Evolutionary conservation across 768 basidiomycete genomes (phyloP), one percentile per base, ranked within the genome.

Genomic region (Atractiella rhizophila): DNA sequence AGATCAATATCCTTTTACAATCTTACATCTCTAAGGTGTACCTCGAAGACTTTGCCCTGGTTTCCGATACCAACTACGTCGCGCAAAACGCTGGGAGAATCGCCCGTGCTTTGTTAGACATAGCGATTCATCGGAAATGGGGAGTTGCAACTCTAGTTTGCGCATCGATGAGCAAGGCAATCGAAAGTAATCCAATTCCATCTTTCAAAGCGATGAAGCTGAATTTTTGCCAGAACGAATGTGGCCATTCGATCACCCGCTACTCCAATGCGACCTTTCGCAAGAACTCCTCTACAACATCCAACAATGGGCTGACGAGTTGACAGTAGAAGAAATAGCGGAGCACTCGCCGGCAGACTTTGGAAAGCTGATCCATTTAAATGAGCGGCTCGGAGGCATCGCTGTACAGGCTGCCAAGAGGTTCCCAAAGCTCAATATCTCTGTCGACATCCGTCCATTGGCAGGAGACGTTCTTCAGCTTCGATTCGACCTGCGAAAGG

Each of bases 41-140:
- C n/a, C 63, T 91, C 12, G 77, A 91, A 45, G 91, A 98, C 59
- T 98, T 91, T 52, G 91, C 91, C 8, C 63, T 98, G 44, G 75
- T 96, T 6, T 96, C 91, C 1, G 91, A 98, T 55, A 76, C 72
- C 54, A 81, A 75, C 2, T 98, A 88, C 54, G 81, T 73, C 30
- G 79, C 85, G 19, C 86, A 94, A 56, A 98, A 96, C 52, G 79
- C 75, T 13, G 85, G 77, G 15, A 77, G 91, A 45, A 96, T 98
- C 48, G 67, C 81, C 40, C 73, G 91, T n/a, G 81, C 85, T 31
- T 64, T 98, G 1, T 68, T 94, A 13, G 91, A 98, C 56, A 88
- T 96, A 24, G 82, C 79, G 0, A 69, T 96, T 52, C 82, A 81
- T 56, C 70, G 69, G 47, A 83, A 85, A 57, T 94, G 79, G 80